phyloP scores from a whole-genome alignment of 306 rosid species.

The Corylus avellana region DNA sequence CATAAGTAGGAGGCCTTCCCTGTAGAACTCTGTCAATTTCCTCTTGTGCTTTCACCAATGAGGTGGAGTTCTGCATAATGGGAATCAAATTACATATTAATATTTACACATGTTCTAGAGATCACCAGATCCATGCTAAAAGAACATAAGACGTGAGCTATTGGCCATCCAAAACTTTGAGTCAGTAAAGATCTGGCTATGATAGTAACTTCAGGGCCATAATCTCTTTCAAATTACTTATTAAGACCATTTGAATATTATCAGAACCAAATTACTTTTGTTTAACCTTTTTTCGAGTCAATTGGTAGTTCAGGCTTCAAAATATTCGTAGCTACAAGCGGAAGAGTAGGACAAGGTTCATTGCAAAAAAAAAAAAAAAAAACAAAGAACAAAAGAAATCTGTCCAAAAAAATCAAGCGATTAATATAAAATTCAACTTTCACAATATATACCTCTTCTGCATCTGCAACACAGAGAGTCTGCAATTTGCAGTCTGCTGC shows the following conservation, averaged over 20 bases:
- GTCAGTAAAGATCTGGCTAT: conserved; percentile 2
- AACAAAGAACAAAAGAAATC: not conserved
- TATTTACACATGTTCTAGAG: not conserved
- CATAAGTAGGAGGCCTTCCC: conserved; percentile 73
- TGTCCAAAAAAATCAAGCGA: conserved; percentile 14
- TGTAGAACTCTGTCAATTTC: conserved; percentile 86
- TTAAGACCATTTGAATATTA: conserved; percentile 3
- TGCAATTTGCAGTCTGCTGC: conserved; percentile 10
- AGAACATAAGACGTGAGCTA: not conserved
- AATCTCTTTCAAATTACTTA: not conserved
- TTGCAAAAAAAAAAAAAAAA: not conserved
- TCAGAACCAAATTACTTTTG: conserved; percentile 7
- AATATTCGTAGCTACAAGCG: conserved; percentile 1
- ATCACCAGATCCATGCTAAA: not conserved
- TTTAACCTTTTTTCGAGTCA: conserved; percentile 9
- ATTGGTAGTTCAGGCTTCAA: conserved; percentile 12
- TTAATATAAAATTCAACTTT: not conserved
- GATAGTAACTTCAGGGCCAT: not conserved
- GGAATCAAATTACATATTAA: not conserved
- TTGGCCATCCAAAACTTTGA: conserved; percentile 9
- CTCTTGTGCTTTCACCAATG: conserved; percentile 74
- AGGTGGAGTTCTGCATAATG: conserved; percentile 47
- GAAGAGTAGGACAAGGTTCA: conserved; percentile 15
- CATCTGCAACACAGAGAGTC: conserved; percentile 11
- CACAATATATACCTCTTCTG: conserved; percentile 1